Evolutionary conservation across 768 basidiomycete species (phyloP), one percentile per base, ranked within the genome.

Genomic region (Floccularia luteovirens): DNA sequence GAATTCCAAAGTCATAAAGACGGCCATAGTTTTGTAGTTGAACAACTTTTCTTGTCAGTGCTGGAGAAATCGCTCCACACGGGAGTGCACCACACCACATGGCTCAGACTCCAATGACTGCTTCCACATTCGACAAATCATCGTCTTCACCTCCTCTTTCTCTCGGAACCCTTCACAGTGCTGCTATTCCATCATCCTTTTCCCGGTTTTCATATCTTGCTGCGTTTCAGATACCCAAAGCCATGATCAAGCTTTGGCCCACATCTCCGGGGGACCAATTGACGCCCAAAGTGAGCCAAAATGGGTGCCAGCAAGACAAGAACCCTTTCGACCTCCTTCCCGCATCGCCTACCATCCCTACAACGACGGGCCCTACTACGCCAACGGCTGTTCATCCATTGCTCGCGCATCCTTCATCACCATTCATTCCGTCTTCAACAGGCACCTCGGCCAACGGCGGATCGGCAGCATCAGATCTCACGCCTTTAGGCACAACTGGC

Each of bases 201-300:
- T 36, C 22, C n/a, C n/a, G 48, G 36, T 47, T 46, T 20, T 57
- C 57, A 19, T 55, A 45, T 36, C 42, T 47, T 14, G 43, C 52
- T 27, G 24, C 19, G 37, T 23, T 43, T 45, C 31, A 38, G 22
- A 33, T 47, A 23, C 55, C 58, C 28, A 57, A 54, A 46, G 55
- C 59, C 40, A 83, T 86, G 78, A 66, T 87, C 48, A 81, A 77
- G 54, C 64, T 86, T 45, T 83, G 86, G 86, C 74, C 79, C 13
- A 54, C 67, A 8, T 53, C 50, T 24, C 57, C 67, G 33, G 57
- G 59, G 32, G 79, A 79, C 50, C 77, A 77, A 51, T 64, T 74
- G 38, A 89, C 83, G 0, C 82, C 84, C 25, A 70, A 69, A 40
- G 69, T 72, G 8, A 53, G 50, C 44, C 53, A 48, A 20, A 53